These are phyloP conservation scores for Straminergon stramineum DNA, from an alignment of 225 moss, liverwort and hornwort genomes.

Conservation along the genomic window DNA sequence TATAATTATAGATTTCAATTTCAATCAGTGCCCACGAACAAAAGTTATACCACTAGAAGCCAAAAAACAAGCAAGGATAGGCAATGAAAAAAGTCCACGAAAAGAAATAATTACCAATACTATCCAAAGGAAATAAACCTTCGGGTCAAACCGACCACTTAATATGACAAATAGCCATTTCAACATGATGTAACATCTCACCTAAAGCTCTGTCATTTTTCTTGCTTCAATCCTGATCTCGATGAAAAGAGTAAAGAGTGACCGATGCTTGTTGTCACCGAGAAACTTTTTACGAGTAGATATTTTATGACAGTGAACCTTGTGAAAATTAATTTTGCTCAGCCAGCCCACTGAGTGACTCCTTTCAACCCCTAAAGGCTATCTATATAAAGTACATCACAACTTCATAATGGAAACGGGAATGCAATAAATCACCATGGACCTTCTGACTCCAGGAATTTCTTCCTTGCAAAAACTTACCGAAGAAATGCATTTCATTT, in stretches of 20 bases:
- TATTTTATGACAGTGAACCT: neutral
- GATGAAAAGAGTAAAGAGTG: neutral
- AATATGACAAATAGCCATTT: neutral
- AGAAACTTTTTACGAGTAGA: neutral
- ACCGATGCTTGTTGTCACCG: neutral
- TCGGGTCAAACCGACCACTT: neutral
- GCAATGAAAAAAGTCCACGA: no score
- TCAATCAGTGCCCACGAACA: no score
- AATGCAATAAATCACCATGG: neutral
- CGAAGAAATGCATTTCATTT: no score
- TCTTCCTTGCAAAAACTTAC: neutral
- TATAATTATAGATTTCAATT: no score
- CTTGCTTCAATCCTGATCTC: neutral
- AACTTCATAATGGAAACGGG: neutral
- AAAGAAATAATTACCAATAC: no score
- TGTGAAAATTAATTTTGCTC: neutral
- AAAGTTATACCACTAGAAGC: no score
- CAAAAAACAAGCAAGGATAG: no score
- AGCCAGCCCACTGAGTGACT: neutral
- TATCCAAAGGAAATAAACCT: neutral
- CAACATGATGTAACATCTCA: neutral
- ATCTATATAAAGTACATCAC: neutral
- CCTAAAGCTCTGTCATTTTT: neutral
- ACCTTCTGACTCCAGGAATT: neutral
- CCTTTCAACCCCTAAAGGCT: neutral